Base-by-base conservation (phyloP, 257 asterid genomes). In the Solanum raphanifolium region DNA sequence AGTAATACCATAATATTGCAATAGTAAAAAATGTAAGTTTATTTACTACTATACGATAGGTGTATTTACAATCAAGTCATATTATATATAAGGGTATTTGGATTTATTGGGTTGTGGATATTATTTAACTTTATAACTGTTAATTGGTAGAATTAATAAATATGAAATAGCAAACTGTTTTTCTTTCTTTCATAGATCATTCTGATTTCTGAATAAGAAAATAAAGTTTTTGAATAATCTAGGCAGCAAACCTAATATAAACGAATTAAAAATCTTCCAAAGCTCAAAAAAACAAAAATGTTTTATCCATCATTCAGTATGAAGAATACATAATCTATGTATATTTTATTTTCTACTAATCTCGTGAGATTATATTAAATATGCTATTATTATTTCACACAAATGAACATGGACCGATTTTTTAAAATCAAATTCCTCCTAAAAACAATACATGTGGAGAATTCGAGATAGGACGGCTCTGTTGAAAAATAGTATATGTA, bases 391-490 rank as follows among this genome's bases (percentile, higher is more conserved):
- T 21, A 20, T 58, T 58, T 58, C 25, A 58, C 25, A 3, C 25
- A 58, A 58, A 58, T 0, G 12, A 58, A 58, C 2, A 9, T 58
- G 65, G 25, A 21, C 4, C 12, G 0, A 20, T 7, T 20, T 58
- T 58, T 43, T 15, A 0, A 18, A 55, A 58, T 9, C 66, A 58
- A 7, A 58, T 58, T 20, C 66, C 25, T 58, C 25, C 25, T 1
- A 55, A 55, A 48, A 20, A 55, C 1, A 20, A 58, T 58, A 7
- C 5, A 20, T 7, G 11, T 20, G 9, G 10, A 20, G 12, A 58
- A 1, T 7, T 58, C 2, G 1, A 58, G 12, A 1, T 7, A 20
- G 5, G 11, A 3, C 0, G 10, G 9, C 27, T 20, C 12, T 8
- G 0, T 58, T 20, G 4, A 58, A 58, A 58, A 3, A 6, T 58